Percentiles rank a stretch among this genome's conserved stretches.
Conservation (phyloP, 2,329 filamentous ascomycete species). For the Neonectria hederae region DNA sequence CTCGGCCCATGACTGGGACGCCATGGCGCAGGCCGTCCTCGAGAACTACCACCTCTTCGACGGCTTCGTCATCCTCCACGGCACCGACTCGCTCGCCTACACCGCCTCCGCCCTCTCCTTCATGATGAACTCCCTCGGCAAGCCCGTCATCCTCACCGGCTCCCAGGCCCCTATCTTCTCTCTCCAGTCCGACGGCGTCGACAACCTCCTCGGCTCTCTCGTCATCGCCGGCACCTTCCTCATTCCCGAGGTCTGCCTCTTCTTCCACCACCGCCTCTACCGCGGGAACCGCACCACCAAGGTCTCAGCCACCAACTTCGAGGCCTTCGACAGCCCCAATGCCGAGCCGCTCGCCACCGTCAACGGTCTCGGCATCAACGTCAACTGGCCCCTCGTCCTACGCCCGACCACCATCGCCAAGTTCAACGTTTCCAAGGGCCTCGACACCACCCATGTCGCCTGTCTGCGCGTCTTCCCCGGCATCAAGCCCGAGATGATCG, state of each 20-base stretch:
- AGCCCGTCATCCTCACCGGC: conserved; percentile 88
- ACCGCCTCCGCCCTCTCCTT: conserved; percentile 91
- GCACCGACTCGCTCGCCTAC: conserved; percentile 89
- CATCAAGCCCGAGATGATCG: conserved; percentile 92
- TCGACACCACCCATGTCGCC: conserved; percentile 89
- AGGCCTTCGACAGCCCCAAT: conserved; percentile 91
- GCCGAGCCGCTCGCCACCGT: conserved; percentile 82
- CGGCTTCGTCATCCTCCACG: conserved; percentile 90
- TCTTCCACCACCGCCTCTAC: conserved; percentile 92
- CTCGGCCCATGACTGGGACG: conserved; percentile 84
- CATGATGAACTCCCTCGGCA: conserved; percentile 90
- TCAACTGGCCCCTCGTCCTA: conserved; percentile 81
- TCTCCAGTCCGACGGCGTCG: conserved; percentile 88
- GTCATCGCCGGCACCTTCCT: conserved; percentile 93
- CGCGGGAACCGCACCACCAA: conserved; percentile 90
- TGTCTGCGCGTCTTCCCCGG: conserved; percentile 91
- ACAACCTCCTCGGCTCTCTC: conserved; percentile 87
- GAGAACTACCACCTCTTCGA: conserved; percentile 91
- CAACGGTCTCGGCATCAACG: conserved; percentile 80
- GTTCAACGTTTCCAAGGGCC: conserved; percentile 77
- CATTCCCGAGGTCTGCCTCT: conserved; percentile 91
- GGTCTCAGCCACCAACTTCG: conserved; percentile 84
- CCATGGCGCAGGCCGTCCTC: conserved; percentile 81
- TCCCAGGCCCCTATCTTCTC: conserved; percentile 89
- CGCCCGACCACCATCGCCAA: conserved; percentile 78